Percentiles rank a stretch among this genome's conserved stretches.
Evolutionary conservation across 73 alveolate genomes (phyloP).

Genomic region (Paramecium sexaurelia): DNA sequence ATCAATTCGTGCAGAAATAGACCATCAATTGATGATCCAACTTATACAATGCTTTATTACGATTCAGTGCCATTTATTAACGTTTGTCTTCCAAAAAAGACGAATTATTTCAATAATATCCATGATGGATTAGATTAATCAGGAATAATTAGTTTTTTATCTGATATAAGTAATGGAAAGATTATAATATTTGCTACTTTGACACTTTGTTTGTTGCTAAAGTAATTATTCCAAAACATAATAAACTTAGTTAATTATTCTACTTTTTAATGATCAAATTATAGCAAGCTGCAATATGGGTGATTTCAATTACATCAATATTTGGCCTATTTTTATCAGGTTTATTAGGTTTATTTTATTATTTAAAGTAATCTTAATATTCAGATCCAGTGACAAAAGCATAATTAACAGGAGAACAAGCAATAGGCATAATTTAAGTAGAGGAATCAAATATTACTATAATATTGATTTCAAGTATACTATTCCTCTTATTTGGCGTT

Average conservation of each 20-base stretch:
- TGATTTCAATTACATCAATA: background rate
- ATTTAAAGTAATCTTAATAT: background rate
- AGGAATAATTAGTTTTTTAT: background rate
- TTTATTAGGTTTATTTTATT: background rate
- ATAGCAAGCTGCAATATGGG: background rate
- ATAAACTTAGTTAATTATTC: background rate
- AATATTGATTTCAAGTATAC: background rate
- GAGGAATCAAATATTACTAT: background rate
- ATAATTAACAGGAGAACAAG: background rate
- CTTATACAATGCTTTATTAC: background rate
- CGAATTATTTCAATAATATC: background rate
- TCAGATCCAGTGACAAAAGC: background rate
- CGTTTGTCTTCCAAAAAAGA: background rate
- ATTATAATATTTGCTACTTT: background rate
- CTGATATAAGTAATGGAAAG: conserved; percentile 15
- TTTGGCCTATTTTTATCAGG: conserved; percentile 21
- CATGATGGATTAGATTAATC: background rate
- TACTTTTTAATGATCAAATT: background rate
- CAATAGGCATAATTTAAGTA: background rate
- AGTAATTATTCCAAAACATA: background rate
- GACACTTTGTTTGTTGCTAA: background rate
- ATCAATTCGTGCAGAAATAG: conserved; percentile 25
- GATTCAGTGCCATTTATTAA: conserved; percentile 23
- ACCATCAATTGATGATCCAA: conserved; percentile 28
- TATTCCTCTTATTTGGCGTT: background rate